Base-by-base conservation (phyloP, 495 filamentous ascomycete species). In the Tuber melanosporum region DNA sequence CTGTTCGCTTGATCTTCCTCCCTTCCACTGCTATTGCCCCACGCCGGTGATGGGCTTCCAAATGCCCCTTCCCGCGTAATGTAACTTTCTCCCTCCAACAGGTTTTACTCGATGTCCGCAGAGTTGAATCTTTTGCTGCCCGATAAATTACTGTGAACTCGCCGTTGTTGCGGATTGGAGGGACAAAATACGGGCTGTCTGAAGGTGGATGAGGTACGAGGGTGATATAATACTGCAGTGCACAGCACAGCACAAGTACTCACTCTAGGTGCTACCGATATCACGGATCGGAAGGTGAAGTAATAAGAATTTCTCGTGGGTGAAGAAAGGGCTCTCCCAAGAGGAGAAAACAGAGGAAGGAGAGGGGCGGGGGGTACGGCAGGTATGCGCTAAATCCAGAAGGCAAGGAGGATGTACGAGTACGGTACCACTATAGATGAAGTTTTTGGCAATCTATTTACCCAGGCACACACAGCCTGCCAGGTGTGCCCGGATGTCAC, bases 61-160 rank as follows among this genome's bases (percentile, higher is more conserved):
- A 70, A 79, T 76, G 78, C 75, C 73, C 46, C 73, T 73, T 80
- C 77, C 77, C 77, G 73, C 70, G 39, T 71, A 79, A 73, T 36
- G 57, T 66, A 66, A 17, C 57, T 19, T 19, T 19, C 57, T 7
- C 26, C 57, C 57, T 17, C 57, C 10, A 36, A 36, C 57, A 8
- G 32, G 57, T 26, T 66, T 66, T 36, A 36, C 26, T 57, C 74
- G 74, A 57, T 78, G 42, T 66, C 77, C 76, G 43, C 19, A 74
- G 73, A 73, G 74, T 79, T 69, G 71, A 41, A 78, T 70, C 72
- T 22, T 52, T 70, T 71, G 71, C 57, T 46, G 39, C 75, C 36
- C 42, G 49, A 78, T 74, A 71, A 75, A 70, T 26, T 69, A 70
- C 49, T 9, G 49, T 12, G 49, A 71, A 47, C 42, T 52, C 22